Evolutionary conservation across 148 eudicot species (phyloP), one percentile per base, ranked within the genome.

Genomic region (Vaccinium corymbosum): DNA sequence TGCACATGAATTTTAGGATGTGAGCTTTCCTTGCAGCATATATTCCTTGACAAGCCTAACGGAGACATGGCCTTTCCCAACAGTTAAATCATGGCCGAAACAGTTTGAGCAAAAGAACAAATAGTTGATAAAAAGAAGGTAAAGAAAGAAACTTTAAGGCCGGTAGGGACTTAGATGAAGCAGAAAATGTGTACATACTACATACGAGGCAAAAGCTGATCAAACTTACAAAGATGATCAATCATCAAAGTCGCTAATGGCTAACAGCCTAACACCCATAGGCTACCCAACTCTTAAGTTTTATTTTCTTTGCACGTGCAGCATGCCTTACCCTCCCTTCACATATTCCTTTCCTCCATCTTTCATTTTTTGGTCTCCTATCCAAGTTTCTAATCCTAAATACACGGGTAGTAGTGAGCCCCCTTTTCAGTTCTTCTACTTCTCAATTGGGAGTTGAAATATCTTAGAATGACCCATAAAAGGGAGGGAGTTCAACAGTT

Each of bases 1-100:
- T 95, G 93, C 76, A 10, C 55, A 77, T 9, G 57, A 85, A 56
- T 32, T 55, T 82, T 32, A 82, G 76, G 25, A 38, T 46, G 56
- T 86, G 64, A 81, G 85, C 56, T 48, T 51, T n/a, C 64, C 64
- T 2, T 20, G 55, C 12, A 9, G 17, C n/a, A 52, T 2, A 73
- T n/a, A 38, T 6, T 32, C 53, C 79, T 20, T 52, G n/a, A 73
- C 20, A 82, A 20, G 51, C 38, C 79, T 72, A 73, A 17, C 25
- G 35, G 8, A 55, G 7, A 73, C 56, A 82, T 38, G 20, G 20
- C 56, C 32, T 29, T 73, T 9, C 27, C 53, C 7, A 72, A 8
- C 32, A 71, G 35, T 38, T 8, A 38, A 53, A 55, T 27, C 79
- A 32, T 70, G 75, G 79, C 35, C 8, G 14, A 19, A 51, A 3